Percentiles rank a stretch among this genome's conserved stretches.
phyloP scores from a whole-genome alignment of 257 asterid genomes.

The Penstemon barbatus region DNA sequence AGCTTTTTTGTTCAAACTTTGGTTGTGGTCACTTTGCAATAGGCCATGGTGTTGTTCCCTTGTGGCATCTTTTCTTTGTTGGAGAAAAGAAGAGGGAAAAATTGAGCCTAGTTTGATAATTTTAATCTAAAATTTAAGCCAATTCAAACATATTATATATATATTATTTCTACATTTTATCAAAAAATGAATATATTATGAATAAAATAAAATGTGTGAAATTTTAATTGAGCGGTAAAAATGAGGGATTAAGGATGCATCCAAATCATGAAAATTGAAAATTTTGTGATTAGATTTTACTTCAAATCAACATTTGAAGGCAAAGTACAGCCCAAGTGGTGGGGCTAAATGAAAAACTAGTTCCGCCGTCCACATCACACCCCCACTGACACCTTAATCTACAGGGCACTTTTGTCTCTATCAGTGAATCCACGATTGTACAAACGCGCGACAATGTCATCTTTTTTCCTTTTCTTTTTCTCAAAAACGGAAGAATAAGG shows the following conservation, averaged over 20 bases:
- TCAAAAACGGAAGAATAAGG: no score
- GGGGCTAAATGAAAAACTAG: background rate
- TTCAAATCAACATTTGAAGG: no score
- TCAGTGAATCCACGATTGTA: conserved; percentile 11
- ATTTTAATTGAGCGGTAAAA: background rate
- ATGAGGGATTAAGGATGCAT: no score
- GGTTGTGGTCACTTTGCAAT: conserved; percentile 19
- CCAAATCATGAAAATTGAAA: no score
- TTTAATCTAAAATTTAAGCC: no score
- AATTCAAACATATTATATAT: no score
- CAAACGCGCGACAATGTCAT: background rate
- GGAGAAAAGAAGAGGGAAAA: background rate
- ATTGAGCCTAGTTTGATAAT: no score
- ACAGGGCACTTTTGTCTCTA: conserved; percentile 35
- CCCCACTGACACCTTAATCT: conserved; percentile 16
- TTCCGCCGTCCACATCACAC: conserved; percentile 30
- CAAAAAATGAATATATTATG: no score
- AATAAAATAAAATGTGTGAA: no score
- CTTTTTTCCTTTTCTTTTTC: no score
- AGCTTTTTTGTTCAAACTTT: conserved; percentile 21
- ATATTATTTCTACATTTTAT: no score
- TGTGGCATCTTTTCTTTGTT: conserved; percentile 7
- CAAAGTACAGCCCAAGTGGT: background rate
- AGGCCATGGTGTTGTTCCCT: conserved; percentile 6
- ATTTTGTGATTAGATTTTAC: no score